Base-by-base conservation (phyloP, 352 stramenopile species). In the Phytophthora fragariaefolia region DNA sequence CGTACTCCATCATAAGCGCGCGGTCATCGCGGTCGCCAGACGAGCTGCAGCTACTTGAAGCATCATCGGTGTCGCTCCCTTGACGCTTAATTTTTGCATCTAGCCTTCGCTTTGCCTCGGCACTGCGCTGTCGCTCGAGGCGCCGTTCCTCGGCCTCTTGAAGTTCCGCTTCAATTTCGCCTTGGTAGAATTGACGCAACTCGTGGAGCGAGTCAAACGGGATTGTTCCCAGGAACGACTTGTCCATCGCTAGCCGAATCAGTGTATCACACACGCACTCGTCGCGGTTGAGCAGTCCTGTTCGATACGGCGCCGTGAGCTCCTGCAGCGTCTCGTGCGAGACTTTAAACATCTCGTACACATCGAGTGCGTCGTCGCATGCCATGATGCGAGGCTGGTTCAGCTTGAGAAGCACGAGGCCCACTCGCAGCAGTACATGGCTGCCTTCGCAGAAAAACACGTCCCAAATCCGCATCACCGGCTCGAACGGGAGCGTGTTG, bases 401-500 rank as follows among this genome's bases (percentile, higher is more conserved):
- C 12, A 97, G 71, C 64, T 96, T 93, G n/a, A 98, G 71, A 26
- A 97, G 76, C 51, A 88, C 79, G 26, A 97, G 75, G 0, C 85
- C 89, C 26, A 96, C 74, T 27, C 92, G 86, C 28, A 97, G 76
- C 38, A 98, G 74, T 18, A 97, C 88, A 46, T 97, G 93, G 55
- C 79, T 91, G 17, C 92, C 89, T 69, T 97, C 89, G 51, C 90
- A 94, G 36, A 97, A 96, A 49, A 97, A 95, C 24, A 93, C 67
- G 53, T 97, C 91, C 91, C 91, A 97, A 49, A 97, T 85, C 7
- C 91, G 82, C 71, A 97, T 76, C n/a, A 91, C 90, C 0, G 85
- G 87, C 45, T 97, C 89, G 34, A 97, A 88, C 15, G 89, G 88
- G 17, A 98, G 68, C 23, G 90, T 96, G 65, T 97, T 97, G n/a